Evolutionary conservation across 805 yeast species (phyloP).

Genomic region (Yarrowia yakushimensis): DNA sequence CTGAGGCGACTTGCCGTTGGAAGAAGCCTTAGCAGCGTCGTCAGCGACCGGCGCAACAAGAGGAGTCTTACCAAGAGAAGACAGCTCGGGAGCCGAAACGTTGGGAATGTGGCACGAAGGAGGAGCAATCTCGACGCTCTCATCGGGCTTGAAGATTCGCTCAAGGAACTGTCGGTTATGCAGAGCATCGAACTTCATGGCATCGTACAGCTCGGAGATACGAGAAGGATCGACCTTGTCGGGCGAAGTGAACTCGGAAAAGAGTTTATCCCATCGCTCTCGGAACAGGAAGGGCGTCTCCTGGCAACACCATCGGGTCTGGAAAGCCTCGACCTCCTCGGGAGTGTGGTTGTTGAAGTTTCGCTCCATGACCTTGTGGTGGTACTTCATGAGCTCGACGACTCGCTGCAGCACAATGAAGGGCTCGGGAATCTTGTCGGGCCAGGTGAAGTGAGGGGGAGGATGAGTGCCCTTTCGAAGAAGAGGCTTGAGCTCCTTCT

Average conservation of each 20-base stretch:
- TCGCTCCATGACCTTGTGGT: conserved; percentile 74
- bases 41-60: background rate
- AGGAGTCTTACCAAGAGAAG: conserved; percentile 8
- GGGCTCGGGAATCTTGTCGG: conserved; percentile 97
- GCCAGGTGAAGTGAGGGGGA: conserved; percentile 98
- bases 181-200: conserved; percentile 97
- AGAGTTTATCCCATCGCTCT: conserved; percentile 96
- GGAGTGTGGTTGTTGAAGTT: conserved; percentile 56
- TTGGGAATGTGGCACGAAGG: conserved; percentile 31
- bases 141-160: conserved; percentile 68
- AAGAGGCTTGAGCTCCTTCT: conserved; percentile 91
- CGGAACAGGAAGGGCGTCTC: conserved; percentile 87
- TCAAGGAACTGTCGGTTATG: conserved; percentile 89
- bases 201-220: conserved; percentile 92
- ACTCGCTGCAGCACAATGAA: conserved; percentile 90
- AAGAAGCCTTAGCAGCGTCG: conserved; percentile 29
- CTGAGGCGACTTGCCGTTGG: conserved; percentile 29
- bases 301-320: conserved; percentile 89
- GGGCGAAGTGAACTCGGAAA: conserved; percentile 83
- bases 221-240: conserved; percentile 98
- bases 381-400: conserved; percentile 92
- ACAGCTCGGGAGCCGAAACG: conserved; percentile 18
- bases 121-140: conserved; percentile 36
- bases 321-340: conserved; percentile 60
- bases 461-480: conserved; percentile 94